Conservation (phyloP, 495 filamentous ascomycete genomes). For the Arthonia radiata region DNA sequence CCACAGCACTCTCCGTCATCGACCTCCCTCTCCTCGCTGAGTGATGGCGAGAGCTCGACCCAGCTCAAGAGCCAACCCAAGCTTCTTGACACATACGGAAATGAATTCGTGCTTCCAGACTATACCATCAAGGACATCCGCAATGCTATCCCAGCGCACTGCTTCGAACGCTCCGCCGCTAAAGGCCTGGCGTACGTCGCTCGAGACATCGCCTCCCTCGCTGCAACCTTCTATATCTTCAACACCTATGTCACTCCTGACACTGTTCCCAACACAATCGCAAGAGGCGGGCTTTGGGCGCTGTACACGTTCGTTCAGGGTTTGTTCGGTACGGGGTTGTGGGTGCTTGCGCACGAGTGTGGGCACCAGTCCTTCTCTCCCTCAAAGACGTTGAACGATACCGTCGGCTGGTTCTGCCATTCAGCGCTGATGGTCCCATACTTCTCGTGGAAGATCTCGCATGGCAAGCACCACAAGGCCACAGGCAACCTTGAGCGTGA, state of each 20-base stretch:
- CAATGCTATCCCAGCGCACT: conserved; percentile 62
- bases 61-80: conserved; percentile 4
- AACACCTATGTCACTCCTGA: conserved; percentile 34
- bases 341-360: conserved; percentile 75
- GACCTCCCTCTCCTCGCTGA: conserved; percentile 80
- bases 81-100: conserved; percentile 42
- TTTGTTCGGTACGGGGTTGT: conserved; percentile 52
- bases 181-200: conserved; percentile 39
- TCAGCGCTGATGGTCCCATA: conserved; percentile 43
- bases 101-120: conserved; percentile 48
- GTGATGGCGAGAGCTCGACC: no score
- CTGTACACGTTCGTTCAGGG: conserved; percentile 51
- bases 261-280: conserved; percentile 25
- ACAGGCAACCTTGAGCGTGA: conserved; percentile 89
- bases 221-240: conserved; percentile 39
- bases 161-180: conserved; percentile 45
- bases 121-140: conserved; percentile 61
- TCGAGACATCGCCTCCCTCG: conserved; percentile 40
- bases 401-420: conserved; percentile 40
- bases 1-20: conserved; percentile 45
- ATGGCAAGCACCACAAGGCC: conserved; percentile 62
- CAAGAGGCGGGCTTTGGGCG: conserved; percentile 29
- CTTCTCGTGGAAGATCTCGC: conserved; percentile 55
- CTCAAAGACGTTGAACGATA: conserved; percentile 33
- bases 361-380: conserved; percentile 54